Conservation (phyloP, 352 stramenopile genomes). For the Globisporangium carolinianum region DNA sequence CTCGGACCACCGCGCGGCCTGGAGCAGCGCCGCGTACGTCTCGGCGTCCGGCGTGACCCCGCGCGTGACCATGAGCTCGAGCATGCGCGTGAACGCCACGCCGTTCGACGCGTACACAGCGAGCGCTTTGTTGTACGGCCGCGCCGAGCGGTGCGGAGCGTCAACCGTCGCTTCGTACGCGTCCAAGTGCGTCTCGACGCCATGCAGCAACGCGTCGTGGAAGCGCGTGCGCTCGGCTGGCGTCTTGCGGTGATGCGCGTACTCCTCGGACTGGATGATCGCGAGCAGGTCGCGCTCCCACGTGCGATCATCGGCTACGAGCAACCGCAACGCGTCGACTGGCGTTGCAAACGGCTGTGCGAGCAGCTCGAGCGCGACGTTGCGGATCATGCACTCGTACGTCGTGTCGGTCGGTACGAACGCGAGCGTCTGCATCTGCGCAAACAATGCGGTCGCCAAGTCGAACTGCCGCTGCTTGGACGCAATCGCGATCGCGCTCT, state of each 20-base stretch:
- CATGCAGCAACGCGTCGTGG: constrained; percentile 29
- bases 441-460: constrained; percentile 26
- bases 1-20: constrained; percentile 56
- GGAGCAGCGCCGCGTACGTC: constrained; percentile 54
- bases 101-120: constrained; percentile 48
- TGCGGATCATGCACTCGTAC: constrained; percentile 46
- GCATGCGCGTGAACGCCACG: constrained; percentile 44
- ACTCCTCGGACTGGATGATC: constrained; percentile 43
- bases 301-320: constrained; percentile 18
- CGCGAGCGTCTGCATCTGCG: constrained; percentile 41
- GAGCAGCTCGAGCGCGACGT: constrained; percentile 43
- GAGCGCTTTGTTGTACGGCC: constrained; percentile 60
- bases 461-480: constrained; percentile 66
- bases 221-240: constrained; percentile 37
- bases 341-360: constrained; percentile 17
- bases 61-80: constrained; percentile 53
- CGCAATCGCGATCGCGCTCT: constrained; percentile 59
- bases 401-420: constrained; percentile 24
- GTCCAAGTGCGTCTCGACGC: constrained; percentile 36
- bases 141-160: constrained; percentile 14
- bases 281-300: constrained; percentile 55
- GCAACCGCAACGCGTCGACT: constrained; percentile 22
- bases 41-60: constrained; percentile 39
- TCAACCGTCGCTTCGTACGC: constrained; percentile 32
- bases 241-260: constrained; percentile 58